Evolutionary conservation across 2,329 filamentous ascomycete genomes (phyloP).

Genomic region (Sphaceloma murrayae): DNA sequence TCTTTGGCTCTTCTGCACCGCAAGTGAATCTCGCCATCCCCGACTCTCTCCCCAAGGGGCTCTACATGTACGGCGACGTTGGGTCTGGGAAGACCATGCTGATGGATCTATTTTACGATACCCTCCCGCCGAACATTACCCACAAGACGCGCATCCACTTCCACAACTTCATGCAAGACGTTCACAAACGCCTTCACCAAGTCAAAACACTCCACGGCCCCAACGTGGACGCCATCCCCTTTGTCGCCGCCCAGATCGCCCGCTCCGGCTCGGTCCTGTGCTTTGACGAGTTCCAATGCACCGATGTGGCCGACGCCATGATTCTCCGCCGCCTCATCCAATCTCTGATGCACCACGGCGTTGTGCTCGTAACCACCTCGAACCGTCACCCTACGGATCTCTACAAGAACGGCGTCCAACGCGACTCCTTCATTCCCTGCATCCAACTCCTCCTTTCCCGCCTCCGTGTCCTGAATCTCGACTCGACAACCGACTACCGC

Average conservation of each 20-base stretch:
- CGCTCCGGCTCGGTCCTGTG: constrained; percentile 76
- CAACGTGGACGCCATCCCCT: constrained; percentile 82
- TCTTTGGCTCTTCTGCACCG: constrained; percentile 44
- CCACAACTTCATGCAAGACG: constrained; percentile 98
- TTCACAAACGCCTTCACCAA: constrained; percentile 81
- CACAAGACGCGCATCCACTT: constrained; percentile 93
- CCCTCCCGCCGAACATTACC: constrained; percentile 66
- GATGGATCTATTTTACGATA: constrained; percentile 97
- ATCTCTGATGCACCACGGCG: constrained; percentile 88
- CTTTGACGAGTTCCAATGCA: constrained; percentile 98
- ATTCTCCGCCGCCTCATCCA: constrained; percentile 82
- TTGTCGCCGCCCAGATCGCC: constrained; percentile 90
- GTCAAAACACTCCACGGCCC: constrained; percentile 84
- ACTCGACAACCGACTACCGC: constrained; percentile 92
- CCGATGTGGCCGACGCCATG: constrained; percentile 97
- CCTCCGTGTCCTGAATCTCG: constrained; percentile 83
- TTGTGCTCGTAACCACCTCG: constrained; percentile 89
- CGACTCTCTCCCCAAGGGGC: constrained; percentile 61
- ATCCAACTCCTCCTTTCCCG: constrained; percentile 82
- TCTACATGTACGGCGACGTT: constrained; percentile 95
- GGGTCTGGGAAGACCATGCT: constrained; percentile 98
- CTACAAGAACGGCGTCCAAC: constrained; percentile 96
- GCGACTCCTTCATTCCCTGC: constrained; percentile 88
- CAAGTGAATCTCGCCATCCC: constrained; percentile 12
- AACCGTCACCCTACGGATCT: constrained; percentile 94